A percentile compares a stretch with the other conserved stretches of the same genome.
Evolutionary conservation across 257 asterid genomes (phyloP).

Genomic region (Penstemon eatonii): DNA sequence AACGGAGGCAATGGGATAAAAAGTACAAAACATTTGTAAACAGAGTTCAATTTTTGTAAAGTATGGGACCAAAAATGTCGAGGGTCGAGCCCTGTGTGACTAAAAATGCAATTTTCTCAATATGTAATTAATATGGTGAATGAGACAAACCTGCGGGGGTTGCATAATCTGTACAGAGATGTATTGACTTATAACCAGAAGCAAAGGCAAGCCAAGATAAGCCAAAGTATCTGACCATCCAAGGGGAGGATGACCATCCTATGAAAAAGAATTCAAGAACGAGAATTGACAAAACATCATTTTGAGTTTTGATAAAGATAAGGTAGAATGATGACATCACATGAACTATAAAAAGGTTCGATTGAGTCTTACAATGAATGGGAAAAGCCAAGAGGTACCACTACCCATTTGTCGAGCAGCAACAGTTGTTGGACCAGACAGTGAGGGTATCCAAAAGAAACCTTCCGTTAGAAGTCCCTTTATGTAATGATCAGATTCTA

Average conservation of each 20-base stretch:
- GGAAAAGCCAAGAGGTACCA: conserved; percentile 96
- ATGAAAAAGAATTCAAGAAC: conserved; percentile 19
- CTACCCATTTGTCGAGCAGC: conserved; percentile 91
- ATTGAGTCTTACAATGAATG: conserved; percentile 66
- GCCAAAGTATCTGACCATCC: conserved; percentile 97
- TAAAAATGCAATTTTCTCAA: too few relatives aligned
- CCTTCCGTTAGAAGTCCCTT: conserved; percentile 97
- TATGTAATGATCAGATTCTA: conserved; percentile 19
- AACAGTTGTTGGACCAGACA: conserved; percentile 94
- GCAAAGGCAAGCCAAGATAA: conserved; percentile 85
- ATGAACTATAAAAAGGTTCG: too few relatives aligned
- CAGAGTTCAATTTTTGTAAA: too few relatives aligned
- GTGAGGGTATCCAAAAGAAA: conserved; percentile 98
- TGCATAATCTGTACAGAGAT: conserved; percentile 91
- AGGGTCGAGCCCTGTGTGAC: too few relatives aligned
- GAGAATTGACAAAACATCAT: conserved; percentile 17
- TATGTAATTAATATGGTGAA: neutral
- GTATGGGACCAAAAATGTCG: too few relatives aligned
- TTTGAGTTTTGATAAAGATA: too few relatives aligned
- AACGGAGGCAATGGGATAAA: too few relatives aligned
- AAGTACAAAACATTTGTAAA: too few relatives aligned
- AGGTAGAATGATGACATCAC: too few relatives aligned
- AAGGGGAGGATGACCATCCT: conserved; percentile 99
- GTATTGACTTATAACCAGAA: conserved; percentile 73
- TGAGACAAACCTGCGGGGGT: conserved; percentile 77